Base-by-base conservation (phyloP, 164 flowering plant genomes). In the Magnolia kwangsiensis region DNA sequence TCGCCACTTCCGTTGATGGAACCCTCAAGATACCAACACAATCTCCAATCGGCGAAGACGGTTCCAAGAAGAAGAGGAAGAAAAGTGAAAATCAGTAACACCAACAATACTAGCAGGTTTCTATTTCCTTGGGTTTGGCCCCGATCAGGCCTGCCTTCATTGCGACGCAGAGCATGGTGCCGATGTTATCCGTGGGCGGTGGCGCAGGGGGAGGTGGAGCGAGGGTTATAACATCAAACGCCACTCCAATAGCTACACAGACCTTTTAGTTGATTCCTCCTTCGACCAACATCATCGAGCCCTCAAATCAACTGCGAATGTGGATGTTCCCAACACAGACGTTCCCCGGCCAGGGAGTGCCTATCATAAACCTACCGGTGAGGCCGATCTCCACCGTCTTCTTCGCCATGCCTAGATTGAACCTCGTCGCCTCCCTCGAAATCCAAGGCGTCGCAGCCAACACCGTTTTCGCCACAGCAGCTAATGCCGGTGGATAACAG, bases 191-290 rank as follows among this genome's bases (percentile, higher is more conserved):
- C 11, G 76, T 72, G 16, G 67, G 76, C 27, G 69, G 72, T 23
- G 78, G 50, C 7, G 50, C 29, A 6, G 55, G 72, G 9, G 50
- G 66, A 45, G 63, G 66, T 31, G 75, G 77, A 18, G 83, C 77
- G 21, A 73, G 81, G 45, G 72, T 81, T 19, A 76, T 85, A 4
- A 87, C 90, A 0, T 76, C 89, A 14, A 81, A 78, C 75, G 82
- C 85, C 20, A 73, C 82, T 37, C 68, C 27, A 3, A 84, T 9
- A 83, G 86, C 2, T 0, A 31, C 77, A 1, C 68, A 55, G 31
- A 75, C 72, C 0, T 82, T 86, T 71, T 82, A 83, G 80, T 81
- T 89, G 87, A 85, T 89, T 31, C 91, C 94, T 10, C 80, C 85
- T n/a, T 21, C 83, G 14, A 50, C 82, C 0, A 51, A 51, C 58